Conservation (phyloP, 2,329 filamentous ascomycete genomes). For the Talaromyces sp. region DNA sequence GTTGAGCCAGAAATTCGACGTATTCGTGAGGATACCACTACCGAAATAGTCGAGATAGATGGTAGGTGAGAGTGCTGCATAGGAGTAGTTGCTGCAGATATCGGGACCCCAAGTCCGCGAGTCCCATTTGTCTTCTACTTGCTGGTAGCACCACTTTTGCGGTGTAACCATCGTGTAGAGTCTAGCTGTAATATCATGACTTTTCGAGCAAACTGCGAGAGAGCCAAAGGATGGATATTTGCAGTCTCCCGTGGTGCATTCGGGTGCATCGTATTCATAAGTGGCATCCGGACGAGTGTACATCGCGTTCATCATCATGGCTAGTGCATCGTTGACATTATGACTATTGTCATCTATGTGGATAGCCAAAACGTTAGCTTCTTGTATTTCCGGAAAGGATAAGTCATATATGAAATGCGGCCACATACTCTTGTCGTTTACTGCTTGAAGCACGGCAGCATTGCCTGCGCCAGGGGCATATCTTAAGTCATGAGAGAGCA, state of each 20-base stretch:
- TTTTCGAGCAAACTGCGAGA: slow-evolving; percentile 8
- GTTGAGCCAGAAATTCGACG: neutral
- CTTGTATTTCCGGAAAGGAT: neutral
- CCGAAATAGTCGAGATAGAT: neutral
- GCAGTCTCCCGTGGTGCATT: slow-evolving; percentile 6
- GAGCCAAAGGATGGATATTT: slow-evolving; percentile 7
- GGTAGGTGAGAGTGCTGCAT: neutral
- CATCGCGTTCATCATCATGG: slow-evolving; percentile 7
- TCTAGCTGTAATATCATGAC: slow-evolving; percentile 8
- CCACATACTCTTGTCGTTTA: neutral
- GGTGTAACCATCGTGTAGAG: neutral
- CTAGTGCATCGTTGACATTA: neutral
- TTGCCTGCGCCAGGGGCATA: neutral
- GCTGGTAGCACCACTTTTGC: neutral
- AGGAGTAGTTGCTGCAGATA: slow-evolving; percentile 1
- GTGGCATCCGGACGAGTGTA: neutral
- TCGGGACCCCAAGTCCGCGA: neutral
- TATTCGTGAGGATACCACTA: neutral
- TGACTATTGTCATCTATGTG: neutral
- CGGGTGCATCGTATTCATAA: slow-evolving; percentile 3
- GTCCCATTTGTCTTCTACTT: neutral
- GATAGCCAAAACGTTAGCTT: neutral
- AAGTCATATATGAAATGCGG: neutral
- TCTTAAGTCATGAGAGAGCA: neutral
- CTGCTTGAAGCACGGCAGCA: neutral